These are phyloP conservation scores for Globisporangium nodosum DNA, from an alignment of 352 stramenopile genomes.

Conservation along the genomic window DNA sequence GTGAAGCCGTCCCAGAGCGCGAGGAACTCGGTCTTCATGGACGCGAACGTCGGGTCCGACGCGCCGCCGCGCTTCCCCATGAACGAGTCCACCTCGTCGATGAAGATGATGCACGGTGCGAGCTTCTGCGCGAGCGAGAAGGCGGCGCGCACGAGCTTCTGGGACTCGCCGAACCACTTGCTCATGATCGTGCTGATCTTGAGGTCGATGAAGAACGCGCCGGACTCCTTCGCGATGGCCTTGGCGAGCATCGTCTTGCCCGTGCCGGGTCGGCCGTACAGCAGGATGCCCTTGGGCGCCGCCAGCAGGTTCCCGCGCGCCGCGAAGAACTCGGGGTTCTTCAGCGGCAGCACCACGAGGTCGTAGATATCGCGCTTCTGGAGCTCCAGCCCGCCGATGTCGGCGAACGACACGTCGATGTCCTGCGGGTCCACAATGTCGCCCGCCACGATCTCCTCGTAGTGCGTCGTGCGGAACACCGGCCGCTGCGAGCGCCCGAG, in stretches of 20 bases:
- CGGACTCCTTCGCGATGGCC: conserved; percentile 94
- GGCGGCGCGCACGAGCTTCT: conserved; percentile 92
- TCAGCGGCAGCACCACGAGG: conserved; percentile 91
- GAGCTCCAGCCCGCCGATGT: conserved; percentile 95
- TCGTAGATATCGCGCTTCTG: conserved; percentile 96
- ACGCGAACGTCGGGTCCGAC: conserved; percentile 77
- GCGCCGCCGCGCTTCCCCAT: conserved; percentile 82
- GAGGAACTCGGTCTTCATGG: conserved; percentile 95
- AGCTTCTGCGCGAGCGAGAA: conserved; percentile 94
- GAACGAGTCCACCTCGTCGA: conserved; percentile 96
- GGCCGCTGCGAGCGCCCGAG: conserved; percentile 56
- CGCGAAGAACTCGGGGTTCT: conserved; percentile 91
- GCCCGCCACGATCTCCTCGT: conserved; percentile 89
- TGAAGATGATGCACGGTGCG: conserved; percentile 97
- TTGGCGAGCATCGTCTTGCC: conserved; percentile 93
- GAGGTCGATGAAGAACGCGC: conserved; percentile 86
- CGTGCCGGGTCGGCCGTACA: conserved; percentile 78
- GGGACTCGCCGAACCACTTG: conserved; percentile 88
- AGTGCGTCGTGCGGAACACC: conserved; percentile 79
- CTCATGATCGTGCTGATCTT: conserved; percentile 90
- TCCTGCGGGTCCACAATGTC: conserved; percentile 93
- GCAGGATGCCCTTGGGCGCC: conserved; percentile 82
- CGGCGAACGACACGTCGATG: conserved; percentile 90
- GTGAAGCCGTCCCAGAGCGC: conserved; percentile 97
- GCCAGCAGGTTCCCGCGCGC: conserved; percentile 80